Base-by-base conservation (phyloP, 1,284 basidiomycete genomes). In the Trametes hirsuta region DNA sequence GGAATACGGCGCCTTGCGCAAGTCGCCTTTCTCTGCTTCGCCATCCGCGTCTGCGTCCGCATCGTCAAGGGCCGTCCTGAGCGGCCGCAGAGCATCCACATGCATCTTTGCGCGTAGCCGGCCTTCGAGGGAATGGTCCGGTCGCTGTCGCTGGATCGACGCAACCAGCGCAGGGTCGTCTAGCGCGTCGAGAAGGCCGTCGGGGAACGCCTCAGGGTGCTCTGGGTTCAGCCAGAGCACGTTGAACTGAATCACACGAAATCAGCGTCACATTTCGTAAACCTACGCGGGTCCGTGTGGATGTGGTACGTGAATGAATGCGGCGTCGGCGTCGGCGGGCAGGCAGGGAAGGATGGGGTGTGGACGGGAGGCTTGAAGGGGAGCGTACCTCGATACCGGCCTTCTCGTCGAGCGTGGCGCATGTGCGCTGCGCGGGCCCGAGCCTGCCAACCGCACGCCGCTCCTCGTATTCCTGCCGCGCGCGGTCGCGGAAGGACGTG, bases 191-290 rank as follows among this genome's bases (percentile, higher is more conserved):
- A 85, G 71, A 41, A 94, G 74, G 11, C 83, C 85, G 18, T 79
- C 71, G 21, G 91, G 91, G 68, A 93, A 86, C 18, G 87, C 78
- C 36, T 86, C 82, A 6, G 77, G 74, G 66, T 86, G 81, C 55
- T 79, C 77, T 2, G 89, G 86, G 69, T 92, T 83, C 48, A 94
- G 77, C 84, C 88, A 91, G 34, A 93, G 76, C 30, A 90, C 82
- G 69, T 93, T 93, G 74, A 92, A 92, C 91, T 69, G 54, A 30
- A 30, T 30, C 30, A 30, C 30, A 30, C 30, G 30, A 30, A 30
- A 30, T 30, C 30, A 30, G 30, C 30, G 30, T 1, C 30, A 30
- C 30, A 30, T 30, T 21, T 25, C 6, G 48, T 9, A 37, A 30
- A 34, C 22, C 42, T 3, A 22, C 8, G 25, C 37, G 4, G 30